phyloP scores from a whole-genome alignment of 2,329 filamentous ascomycete species.

The Paecilomyces sp. region DNA sequence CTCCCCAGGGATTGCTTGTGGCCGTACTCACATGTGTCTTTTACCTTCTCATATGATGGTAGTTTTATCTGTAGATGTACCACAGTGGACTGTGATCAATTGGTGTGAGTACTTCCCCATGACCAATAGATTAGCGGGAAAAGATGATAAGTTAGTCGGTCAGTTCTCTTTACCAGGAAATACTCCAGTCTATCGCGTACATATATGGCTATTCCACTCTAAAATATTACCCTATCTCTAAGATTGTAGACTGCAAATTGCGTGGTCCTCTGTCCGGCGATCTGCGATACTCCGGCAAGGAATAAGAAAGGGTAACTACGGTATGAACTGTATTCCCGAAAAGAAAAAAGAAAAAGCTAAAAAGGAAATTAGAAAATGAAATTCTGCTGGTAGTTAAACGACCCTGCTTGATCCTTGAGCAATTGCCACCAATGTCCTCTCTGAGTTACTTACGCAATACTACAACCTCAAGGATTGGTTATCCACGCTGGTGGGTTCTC shows the following conservation, averaged over 20 bases:
- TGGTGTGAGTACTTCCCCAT: not conserved
- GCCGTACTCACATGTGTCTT: not conserved
- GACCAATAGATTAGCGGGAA: no score
- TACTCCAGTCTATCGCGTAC: no score
- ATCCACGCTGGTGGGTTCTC: not conserved
- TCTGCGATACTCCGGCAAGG: no score
- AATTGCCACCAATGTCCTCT: not conserved
- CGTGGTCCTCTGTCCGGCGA: no score
- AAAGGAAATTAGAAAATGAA: not conserved
- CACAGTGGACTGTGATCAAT: not conserved
- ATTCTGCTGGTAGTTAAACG: not conserved
- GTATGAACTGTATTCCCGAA: no score
- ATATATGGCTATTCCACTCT: not conserved
- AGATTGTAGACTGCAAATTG: no score
- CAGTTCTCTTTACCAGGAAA: no score
- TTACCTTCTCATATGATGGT: not conserved
- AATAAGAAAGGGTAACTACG: no score
- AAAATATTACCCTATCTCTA: no score
- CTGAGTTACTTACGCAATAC: not conserved
- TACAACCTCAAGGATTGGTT: not conserved
- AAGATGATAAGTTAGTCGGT: no score
- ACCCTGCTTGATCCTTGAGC: not conserved
- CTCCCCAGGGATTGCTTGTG: not conserved
- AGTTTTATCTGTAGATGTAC: not conserved
- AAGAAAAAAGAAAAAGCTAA: no score